A percentile compares a stretch with the other conserved stretches of the same genome.
phyloP scores from a whole-genome alignment of 352 stramenopile species.

The Phytophthora pistaciae region DNA sequence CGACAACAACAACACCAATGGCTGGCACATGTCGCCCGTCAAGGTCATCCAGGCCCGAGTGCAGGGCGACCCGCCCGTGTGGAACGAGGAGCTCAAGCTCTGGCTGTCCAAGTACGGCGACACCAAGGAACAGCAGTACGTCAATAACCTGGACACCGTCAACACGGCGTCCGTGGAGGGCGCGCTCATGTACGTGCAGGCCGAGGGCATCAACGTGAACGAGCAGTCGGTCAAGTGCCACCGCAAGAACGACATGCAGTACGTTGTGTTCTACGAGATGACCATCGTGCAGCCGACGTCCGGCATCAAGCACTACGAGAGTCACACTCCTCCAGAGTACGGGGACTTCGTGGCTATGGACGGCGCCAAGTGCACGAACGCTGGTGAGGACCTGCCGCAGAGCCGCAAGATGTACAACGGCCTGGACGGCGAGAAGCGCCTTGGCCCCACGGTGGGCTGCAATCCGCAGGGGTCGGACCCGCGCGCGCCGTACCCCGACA shows the following conservation, averaged over 20 bases:
- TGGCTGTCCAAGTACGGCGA: neutral
- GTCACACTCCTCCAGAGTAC: conserved; percentile 53
- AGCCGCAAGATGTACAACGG: conserved; percentile 62
- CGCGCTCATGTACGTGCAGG: neutral
- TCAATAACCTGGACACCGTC: neutral
- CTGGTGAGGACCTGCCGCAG: conserved; percentile 39
- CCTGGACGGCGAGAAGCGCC: conserved; percentile 47
- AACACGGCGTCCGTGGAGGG: neutral
- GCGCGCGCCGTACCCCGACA: conserved; percentile 67
- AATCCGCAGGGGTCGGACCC: conserved; percentile 50
- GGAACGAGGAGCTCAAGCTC: conserved; percentile 35
- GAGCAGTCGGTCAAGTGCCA: neutral
- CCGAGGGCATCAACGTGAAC: conserved; percentile 1
- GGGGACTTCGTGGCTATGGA: conserved; percentile 73
- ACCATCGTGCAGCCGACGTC: conserved; percentile 66
- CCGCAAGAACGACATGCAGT: conserved; percentile 28
- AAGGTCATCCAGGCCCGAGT: conserved; percentile 67
- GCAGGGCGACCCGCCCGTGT: conserved; percentile 55
- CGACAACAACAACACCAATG: conserved; percentile 1
- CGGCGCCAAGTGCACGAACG: conserved; percentile 61
- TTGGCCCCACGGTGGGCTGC: conserved; percentile 62
- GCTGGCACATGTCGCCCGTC: conserved; percentile 62
- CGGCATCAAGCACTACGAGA: conserved; percentile 58
- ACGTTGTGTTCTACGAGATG: conserved; percentile 80
- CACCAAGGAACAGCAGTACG: neutral